A percentile compares a stretch with the other conserved stretches of the same genome.
phyloP scores from a whole-genome alignment of 139 green algal species.

The Trebouxia sp. region DNA sequence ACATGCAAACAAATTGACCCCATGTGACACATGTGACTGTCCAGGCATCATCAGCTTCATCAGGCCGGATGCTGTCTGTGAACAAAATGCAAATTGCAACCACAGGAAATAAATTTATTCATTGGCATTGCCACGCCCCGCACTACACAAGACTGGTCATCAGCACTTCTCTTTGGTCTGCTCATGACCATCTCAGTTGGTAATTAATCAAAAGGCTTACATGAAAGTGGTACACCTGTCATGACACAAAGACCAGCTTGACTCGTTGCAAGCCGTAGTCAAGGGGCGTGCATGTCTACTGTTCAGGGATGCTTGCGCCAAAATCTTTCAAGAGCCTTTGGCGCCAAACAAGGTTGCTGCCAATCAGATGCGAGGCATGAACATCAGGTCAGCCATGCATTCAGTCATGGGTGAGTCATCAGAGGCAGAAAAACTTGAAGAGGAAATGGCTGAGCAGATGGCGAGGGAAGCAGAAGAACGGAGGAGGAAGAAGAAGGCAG shows the following conservation, averaged over 20 bases:
- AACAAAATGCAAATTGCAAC: too few relatives aligned
- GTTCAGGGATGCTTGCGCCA: constrained; percentile 60
- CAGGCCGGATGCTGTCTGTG: too few relatives aligned
- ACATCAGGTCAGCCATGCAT: constrained; percentile 44
- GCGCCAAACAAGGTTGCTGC: constrained; percentile 44
- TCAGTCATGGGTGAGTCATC: constrained; percentile 18
- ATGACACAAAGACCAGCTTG: too few relatives aligned
- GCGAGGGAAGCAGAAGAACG: constrained; percentile 28
- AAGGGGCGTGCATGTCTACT: background rate
- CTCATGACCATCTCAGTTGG: too few relatives aligned
- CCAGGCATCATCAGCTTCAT: too few relatives aligned
- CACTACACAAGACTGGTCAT: too few relatives aligned
- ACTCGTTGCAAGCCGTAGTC: too few relatives aligned
- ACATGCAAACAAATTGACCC: background rate
- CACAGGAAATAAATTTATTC: too few relatives aligned
- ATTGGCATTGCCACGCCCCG: too few relatives aligned
- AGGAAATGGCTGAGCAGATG: constrained; percentile 36
- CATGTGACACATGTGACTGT: too few relatives aligned
- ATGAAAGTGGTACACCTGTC: background rate
- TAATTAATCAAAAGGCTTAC: background rate
- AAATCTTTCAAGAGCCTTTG: constrained; percentile 69
- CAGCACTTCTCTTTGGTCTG: too few relatives aligned
- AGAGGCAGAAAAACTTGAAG: constrained; percentile 39
- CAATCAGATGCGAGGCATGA: constrained; percentile 53
- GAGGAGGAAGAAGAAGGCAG: too few relatives aligned